Conservation (phyloP, 2,329 filamentous ascomycete species). For the Aspergillus thermomutatus region DNA sequence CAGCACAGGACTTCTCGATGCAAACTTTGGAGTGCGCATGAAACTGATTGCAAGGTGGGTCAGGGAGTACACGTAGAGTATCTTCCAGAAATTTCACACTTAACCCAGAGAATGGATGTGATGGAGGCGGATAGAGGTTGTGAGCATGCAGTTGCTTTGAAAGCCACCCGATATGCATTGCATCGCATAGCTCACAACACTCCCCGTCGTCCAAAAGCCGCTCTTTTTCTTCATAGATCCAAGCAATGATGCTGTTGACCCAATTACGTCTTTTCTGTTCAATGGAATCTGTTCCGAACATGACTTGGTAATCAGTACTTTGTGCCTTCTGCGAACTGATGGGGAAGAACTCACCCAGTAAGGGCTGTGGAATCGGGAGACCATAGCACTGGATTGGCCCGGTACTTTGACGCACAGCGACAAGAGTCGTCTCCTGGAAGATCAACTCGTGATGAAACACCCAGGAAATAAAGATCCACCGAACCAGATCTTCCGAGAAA, state of each 20-base stretch:
- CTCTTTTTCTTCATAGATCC: not conserved
- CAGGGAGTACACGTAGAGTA: not conserved
- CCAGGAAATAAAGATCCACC: conserved; percentile 17
- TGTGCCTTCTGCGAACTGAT: not conserved
- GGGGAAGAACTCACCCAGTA: conserved; percentile 3
- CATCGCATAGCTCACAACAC: conserved; percentile 4
- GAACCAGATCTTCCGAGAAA: conserved; percentile 6
- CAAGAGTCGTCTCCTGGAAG: not conserved
- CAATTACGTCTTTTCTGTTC: not conserved
- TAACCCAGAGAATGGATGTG: not conserved
- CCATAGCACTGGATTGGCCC: not conserved
- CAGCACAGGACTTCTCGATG: not conserved
- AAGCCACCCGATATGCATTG: not conserved
- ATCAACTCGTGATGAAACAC: not conserved
- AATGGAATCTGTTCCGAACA: not conserved
- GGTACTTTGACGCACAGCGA: conserved; percentile 1
- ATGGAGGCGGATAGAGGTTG: conserved; percentile 2
- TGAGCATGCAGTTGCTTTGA: not conserved
- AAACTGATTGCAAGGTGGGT: conserved; percentile 1
- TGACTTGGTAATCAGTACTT: not conserved
- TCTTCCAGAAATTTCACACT: not conserved
- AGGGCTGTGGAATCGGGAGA: not conserved
- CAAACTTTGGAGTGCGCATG: not conserved
- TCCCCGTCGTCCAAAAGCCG: not conserved
- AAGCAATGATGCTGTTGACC: not conserved